Evolutionary conservation across 78 protist species (phyloP), one percentile per base, ranked within the genome.

Genomic region (Capsaspora owczarzaki): DNA sequence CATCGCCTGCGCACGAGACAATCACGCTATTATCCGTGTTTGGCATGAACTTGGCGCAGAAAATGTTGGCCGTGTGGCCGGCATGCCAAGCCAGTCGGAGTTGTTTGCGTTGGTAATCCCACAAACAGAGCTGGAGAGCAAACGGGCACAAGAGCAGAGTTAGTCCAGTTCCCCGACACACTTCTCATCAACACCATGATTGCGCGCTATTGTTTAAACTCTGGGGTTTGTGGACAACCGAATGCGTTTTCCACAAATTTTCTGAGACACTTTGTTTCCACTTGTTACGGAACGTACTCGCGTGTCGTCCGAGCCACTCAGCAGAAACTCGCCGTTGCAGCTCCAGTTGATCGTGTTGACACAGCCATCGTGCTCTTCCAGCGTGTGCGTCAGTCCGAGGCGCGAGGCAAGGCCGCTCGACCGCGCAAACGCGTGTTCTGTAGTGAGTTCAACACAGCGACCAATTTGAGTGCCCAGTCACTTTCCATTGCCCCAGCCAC

Each of bases 311-410:
- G 72, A 53, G 71, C 51, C 81, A 53, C 61, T 44, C 8, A 63
- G 56, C 20, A 76, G 71, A 16, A 44, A 4, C 14, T 43, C 37
- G 29, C 81, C 81, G 37, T 14, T 6, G n/a, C 22, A 38, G 71
- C 63, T 76, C 81, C 81, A 76, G 16, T 43, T 14, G 38, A 76
- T 10, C 2, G 68, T 61, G 60, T 76, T 76, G 61, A 76, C 81
- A 16, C 81, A 76, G 49, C 81, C 81, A 4, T 76, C 33, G 37
- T 76, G 71, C 29, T 51, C 81, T 20, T 14, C 37, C 16, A 49
- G 53, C 10, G 8, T 16, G 16, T 14, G 29, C 40, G 47, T 25
- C 8, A 74, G 60, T 1, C 40, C 37, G 38, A 74, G 61, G 38
- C 79, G 79, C 29, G 25, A 41, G 51, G 37, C 61, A n/a, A 74